Evolutionary conservation across 495 filamentous ascomycete species (phyloP).

Genomic region (Podospora anserina): DNA sequence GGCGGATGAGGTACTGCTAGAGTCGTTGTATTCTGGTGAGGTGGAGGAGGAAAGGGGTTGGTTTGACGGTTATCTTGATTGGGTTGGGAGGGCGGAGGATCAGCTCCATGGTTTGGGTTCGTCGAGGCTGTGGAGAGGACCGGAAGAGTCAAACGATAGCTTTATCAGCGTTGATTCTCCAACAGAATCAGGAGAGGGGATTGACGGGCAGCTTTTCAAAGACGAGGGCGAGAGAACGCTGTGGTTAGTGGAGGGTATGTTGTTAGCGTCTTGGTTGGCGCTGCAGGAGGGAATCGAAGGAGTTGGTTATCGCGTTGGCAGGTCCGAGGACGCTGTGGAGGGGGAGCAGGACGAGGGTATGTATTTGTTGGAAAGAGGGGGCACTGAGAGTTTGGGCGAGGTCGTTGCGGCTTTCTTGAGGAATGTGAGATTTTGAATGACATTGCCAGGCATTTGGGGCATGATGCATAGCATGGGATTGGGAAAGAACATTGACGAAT

Average conservation of each 20-base stretch:
- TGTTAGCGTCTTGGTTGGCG: slow-evolving; percentile 7
- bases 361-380: not conserved
- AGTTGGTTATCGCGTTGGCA: not conserved
- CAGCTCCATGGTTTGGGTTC: not conserved
- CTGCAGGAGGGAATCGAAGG: not conserved
- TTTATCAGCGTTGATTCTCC: not conserved
- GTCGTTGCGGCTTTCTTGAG: not conserved
- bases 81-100: not conserved
- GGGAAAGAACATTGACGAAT: not conserved
- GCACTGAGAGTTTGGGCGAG: not conserved
- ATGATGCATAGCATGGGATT: not conserved
- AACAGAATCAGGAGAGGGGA: not conserved
- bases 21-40: not conserved
- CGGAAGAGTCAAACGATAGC: not conserved
- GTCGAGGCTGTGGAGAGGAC: not conserved
- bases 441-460: not conserved
- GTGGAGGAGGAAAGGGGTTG: not conserved
- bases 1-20: not conserved
- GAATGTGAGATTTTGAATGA: not conserved
- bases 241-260: slow-evolving; percentile 2
- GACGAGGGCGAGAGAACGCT: slow-evolving; percentile 2
- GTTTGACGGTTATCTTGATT: not conserved
- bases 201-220: not conserved
- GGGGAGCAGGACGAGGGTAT: not conserved
- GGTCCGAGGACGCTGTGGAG: not conserved